These are phyloP conservation scores for Geotrichum aggregatum DNA, from an alignment of 1,139 yeast species.

Conservation along the genomic window DNA sequence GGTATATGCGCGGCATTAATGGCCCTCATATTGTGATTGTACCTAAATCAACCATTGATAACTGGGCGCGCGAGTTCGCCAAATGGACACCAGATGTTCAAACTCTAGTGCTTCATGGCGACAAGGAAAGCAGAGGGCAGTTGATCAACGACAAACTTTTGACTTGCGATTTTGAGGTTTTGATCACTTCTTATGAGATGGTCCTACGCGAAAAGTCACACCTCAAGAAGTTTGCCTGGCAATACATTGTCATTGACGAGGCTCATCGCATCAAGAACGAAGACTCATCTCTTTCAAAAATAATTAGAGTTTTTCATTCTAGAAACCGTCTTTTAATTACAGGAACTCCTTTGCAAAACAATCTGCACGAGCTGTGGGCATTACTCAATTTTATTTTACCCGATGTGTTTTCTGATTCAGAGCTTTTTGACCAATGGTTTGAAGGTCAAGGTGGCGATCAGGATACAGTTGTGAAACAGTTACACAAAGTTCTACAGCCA, in stretches of 20 bases:
- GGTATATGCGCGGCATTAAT: slow-evolving; percentile 69
- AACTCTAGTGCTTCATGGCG: slow-evolving; percentile 80
- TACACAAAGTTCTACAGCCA: slow-evolving; percentile 82
- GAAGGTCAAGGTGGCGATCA: slow-evolving; percentile 51
- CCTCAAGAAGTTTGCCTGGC: slow-evolving; percentile 84
- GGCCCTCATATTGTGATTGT: slow-evolving; percentile 93
- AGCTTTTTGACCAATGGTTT: slow-evolving; percentile 90
- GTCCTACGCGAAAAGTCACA: slow-evolving; percentile 81
- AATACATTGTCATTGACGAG: slow-evolving; percentile 89
- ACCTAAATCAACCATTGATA: slow-evolving; percentile 91
- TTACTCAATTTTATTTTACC: slow-evolving; percentile 83
- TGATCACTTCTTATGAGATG: slow-evolving; percentile 88
- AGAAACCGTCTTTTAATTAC: slow-evolving; percentile 81
- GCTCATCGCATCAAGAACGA: slow-evolving; percentile 96
- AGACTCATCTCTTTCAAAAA: slow-evolving; percentile 83
- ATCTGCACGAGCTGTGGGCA: slow-evolving; percentile 95
- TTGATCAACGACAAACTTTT: slow-evolving; percentile 58
- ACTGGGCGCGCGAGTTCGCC: slow-evolving; percentile 91
- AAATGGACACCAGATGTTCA: slow-evolving; percentile 97
- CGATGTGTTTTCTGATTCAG: slow-evolving; percentile 89
- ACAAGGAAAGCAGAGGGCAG: slow-evolving; percentile 66
- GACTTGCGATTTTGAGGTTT: slow-evolving; percentile 78
- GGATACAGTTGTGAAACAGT: slow-evolving; percentile 74
- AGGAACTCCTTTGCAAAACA: slow-evolving; percentile 94
- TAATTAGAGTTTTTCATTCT: slow-evolving; percentile 80